These are phyloP conservation scores for Rubroshorea leprosula DNA, from an alignment of 345 rosid genomes.

Conservation along the genomic window DNA sequence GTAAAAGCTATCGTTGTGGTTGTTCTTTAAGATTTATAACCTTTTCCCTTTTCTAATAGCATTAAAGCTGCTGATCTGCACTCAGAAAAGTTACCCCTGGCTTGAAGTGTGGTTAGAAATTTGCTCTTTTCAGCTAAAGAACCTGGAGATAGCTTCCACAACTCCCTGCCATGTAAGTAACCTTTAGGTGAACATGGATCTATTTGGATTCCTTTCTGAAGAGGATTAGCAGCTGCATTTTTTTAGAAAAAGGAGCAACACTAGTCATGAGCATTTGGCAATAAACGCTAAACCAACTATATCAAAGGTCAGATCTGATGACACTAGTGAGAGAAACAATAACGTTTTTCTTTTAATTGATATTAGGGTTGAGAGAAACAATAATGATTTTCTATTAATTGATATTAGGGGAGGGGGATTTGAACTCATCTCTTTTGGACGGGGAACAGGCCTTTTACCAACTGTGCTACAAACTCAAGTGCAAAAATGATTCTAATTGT, in stretches of 20 bases:
- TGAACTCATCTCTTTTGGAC: too few relatives aligned
- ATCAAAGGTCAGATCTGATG: constrained; percentile 8
- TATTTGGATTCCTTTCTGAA: constrained; percentile 26
- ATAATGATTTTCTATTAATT: not conserved
- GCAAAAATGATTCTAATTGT: too few relatives aligned
- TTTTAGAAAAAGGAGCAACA: not conserved
- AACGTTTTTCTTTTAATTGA: too few relatives aligned
- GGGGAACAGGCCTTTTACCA: too few relatives aligned
- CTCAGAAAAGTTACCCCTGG: constrained; percentile 79
- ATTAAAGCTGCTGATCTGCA: constrained; percentile 70
- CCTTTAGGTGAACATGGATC: constrained; percentile 95
- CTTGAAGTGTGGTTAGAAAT: constrained; percentile 35
- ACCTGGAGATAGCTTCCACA: constrained; percentile 35
- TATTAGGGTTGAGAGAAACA: too few relatives aligned
- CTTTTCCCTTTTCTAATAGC: constrained; percentile 72
- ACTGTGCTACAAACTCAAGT: too few relatives aligned
- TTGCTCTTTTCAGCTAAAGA: constrained; percentile 30
- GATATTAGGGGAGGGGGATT: too few relatives aligned
- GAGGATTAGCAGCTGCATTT: constrained; percentile 41
- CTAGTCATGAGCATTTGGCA: not conserved
- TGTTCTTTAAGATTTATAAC: constrained; percentile 28
- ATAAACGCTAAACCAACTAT: not conserved
- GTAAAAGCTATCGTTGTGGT: not conserved
- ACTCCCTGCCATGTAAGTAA: constrained; percentile 26
- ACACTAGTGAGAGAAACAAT: too few relatives aligned